Percentiles rank a stretch among this genome's conserved stretches.
Conservation (phyloP, 148 eudicot species). For the Chenopodium berlandieri region DNA sequence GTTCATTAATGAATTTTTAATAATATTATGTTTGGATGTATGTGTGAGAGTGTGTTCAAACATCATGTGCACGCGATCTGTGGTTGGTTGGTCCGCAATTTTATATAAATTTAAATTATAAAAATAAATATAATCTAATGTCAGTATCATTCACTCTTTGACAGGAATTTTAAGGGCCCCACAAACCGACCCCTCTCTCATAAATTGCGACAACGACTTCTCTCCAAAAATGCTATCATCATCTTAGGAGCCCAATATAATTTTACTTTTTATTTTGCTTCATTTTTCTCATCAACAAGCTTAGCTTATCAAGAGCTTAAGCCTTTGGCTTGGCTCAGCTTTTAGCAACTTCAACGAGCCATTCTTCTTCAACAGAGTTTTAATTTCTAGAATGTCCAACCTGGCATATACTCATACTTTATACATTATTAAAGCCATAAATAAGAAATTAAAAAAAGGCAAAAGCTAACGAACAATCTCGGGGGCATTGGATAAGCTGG, state of each 20-base stretch:
- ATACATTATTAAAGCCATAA: no score
- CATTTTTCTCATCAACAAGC: no score
- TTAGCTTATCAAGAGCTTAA: not conserved
- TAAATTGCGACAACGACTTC: constrained; percentile 39
- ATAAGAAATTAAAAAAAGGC: no score
- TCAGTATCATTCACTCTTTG: not conserved
- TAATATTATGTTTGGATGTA: no score
- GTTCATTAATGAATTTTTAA: constrained; percentile 22
- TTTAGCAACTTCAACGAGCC: not conserved
- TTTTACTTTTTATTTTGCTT: not conserved
- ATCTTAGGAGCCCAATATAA: not conserved
- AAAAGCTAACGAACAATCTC: no score
- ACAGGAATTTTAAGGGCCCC: constrained; percentile 20
- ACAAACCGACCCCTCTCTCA: constrained; percentile 41
- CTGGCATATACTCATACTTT: not conserved
- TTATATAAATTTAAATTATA: no score
- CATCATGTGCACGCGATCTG: constrained; percentile 39
- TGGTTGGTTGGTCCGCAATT: constrained; percentile 42
- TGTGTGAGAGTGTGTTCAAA: constrained; percentile 11
- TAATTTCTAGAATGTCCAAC: not conserved
- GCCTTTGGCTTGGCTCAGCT: not conserved
- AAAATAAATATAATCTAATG: no score
- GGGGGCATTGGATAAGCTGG: no score
- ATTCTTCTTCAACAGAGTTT: not conserved
- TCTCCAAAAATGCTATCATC: constrained; percentile 37